Conservation (phyloP, 352 stramenopile species). For the Phytophthora lateralis region DNA sequence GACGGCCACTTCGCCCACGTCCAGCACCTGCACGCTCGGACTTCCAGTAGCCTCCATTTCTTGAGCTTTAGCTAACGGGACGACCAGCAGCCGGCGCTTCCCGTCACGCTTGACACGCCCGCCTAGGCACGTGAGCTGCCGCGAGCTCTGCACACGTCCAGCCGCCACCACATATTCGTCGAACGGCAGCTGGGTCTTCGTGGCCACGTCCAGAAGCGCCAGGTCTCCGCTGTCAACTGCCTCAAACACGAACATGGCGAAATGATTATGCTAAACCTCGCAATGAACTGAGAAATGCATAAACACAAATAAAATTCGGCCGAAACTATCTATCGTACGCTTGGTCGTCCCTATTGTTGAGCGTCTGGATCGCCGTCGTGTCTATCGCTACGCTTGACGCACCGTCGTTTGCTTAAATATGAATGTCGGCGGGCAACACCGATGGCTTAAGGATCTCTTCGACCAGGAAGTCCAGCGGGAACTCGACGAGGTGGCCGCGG, state of each 20-base stretch:
- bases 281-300: slow-evolving; percentile 17
- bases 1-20: slow-evolving; percentile 61
- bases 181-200: slow-evolving; percentile 58
- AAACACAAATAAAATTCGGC: slow-evolving; percentile 14
- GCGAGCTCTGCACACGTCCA: slow-evolving; percentile 35
- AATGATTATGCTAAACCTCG: slow-evolving; percentile 19
- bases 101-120: slow-evolving; percentile 55
- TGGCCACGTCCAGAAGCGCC: slow-evolving; percentile 41
- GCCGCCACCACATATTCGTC: slow-evolving; percentile 64
- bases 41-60: neutral
- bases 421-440: slow-evolving; percentile 81
- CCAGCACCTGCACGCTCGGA: slow-evolving; percentile 51
- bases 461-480: slow-evolving; percentile 83
- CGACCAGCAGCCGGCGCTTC: slow-evolving; percentile 50
- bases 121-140: slow-evolving; percentile 67
- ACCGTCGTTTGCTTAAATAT: slow-evolving; percentile 71
- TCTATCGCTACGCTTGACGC: slow-evolving; percentile 14
- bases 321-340: slow-evolving; percentile 22
- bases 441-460: slow-evolving; percentile 87
- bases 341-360: slow-evolving; percentile 11
- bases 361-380: slow-evolving; percentile 8
- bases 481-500: slow-evolving; percentile 84
- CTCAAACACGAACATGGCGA: slow-evolving; percentile 60
- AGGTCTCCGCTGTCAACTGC: slow-evolving; percentile 22
- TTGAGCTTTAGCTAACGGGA: slow-evolving; percentile 41